Conservation (phyloP, 176 grass and related monocot genomes). For the Pontederia paniculata region DNA sequence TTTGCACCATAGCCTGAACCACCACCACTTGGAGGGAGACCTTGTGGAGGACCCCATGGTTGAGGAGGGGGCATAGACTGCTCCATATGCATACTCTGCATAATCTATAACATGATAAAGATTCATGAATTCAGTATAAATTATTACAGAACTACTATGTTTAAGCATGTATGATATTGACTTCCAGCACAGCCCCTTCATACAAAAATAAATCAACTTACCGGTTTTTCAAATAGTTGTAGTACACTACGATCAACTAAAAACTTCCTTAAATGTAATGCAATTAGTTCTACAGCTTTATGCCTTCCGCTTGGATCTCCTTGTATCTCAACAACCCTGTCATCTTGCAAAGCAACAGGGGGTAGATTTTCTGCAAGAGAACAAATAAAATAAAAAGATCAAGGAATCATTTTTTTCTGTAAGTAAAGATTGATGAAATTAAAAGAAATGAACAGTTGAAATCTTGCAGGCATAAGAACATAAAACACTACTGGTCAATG, state of each 20-base stretch:
- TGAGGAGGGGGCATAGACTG: conserved; percentile 72
- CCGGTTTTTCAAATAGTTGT: conserved; percentile 51
- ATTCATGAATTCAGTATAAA: neutral
- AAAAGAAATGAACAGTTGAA: neutral
- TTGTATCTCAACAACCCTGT: conserved; percentile 55
- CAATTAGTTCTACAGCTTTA: conserved; percentile 48
- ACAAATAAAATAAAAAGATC: neutral
- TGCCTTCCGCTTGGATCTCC: conserved; percentile 28
- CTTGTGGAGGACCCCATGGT: conserved; percentile 67
- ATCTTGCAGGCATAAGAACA: neutral
- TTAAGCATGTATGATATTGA: conserved; percentile 5
- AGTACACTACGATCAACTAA: conserved; percentile 53
- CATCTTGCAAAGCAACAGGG: conserved; percentile 45
- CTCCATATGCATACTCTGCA: conserved; percentile 51
- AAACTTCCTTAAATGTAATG: conserved; percentile 57
- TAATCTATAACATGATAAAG: conserved; percentile 39
- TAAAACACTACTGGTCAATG: neutral
- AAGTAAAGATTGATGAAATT: conserved; percentile 8
- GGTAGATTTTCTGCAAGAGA: conserved; percentile 55
- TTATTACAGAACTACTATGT: neutral
- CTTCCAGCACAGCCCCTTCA: neutral
- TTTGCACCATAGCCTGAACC: conserved; percentile 53
- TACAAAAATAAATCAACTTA: conserved; percentile 11
- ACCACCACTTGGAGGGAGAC: conserved; percentile 31
- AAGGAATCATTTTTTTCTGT: neutral